Conservation (phyloP, 345 rosid species). For the Fremontodendron californicum region DNA sequence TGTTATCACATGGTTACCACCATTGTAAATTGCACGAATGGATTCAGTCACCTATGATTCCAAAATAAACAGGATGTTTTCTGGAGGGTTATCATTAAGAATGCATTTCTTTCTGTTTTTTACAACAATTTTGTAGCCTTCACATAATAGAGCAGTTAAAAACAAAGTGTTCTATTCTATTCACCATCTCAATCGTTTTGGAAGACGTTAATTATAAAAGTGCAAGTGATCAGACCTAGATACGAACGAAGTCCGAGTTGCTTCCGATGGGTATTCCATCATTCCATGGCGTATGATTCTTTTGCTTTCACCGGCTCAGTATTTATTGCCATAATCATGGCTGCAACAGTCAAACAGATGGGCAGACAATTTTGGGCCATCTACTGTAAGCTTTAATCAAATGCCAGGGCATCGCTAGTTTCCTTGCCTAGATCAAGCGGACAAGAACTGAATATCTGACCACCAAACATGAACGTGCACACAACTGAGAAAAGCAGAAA, state of each 20-base stretch:
- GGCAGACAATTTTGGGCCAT: background rate
- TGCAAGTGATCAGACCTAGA: background rate
- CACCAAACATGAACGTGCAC: background rate
- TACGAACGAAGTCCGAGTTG: background rate
- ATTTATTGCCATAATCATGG: background rate
- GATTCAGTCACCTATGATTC: conserved; percentile 15
- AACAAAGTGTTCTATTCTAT: background rate
- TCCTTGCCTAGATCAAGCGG: background rate
- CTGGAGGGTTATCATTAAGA: conserved; percentile 22
- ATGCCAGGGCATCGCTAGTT: background rate
- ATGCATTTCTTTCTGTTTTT: conserved; percentile 9
- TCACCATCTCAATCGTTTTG: background rate
- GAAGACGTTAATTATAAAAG: background rate
- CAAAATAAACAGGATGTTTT: conserved; percentile 28
- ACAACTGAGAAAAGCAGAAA: background rate
- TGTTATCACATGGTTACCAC: conserved; percentile 56
- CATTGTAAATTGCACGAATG: conserved; percentile 26
- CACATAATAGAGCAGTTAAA: background rate
- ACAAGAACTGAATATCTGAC: background rate
- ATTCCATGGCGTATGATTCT: background rate
- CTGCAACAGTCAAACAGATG: background rate
- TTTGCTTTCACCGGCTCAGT: background rate
- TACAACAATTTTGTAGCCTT: background rate
- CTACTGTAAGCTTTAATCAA: background rate
- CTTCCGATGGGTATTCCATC: background rate